These are phyloP conservation scores for Salvia splendens DNA, from an alignment of 257 asterid species.

Conservation along the genomic window DNA sequence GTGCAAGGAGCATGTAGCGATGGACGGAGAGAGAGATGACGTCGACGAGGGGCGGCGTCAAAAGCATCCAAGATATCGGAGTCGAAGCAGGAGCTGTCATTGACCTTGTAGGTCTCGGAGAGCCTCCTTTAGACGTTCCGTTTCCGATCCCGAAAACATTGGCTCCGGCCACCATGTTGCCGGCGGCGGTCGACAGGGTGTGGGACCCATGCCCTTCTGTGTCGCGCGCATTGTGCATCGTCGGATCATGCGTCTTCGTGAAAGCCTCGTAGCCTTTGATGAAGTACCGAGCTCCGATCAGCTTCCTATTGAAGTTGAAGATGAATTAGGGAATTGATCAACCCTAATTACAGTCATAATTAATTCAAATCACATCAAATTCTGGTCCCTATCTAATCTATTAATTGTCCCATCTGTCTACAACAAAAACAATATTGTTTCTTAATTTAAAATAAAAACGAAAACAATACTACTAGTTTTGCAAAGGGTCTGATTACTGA, in stretches of 20 bases:
- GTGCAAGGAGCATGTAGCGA: slow-evolving; percentile 62
- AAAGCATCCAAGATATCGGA: slow-evolving; percentile 59
- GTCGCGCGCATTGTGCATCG: slow-evolving; percentile 42
- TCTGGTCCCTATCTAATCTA: too few relatives aligned
- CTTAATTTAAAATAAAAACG: too few relatives aligned
- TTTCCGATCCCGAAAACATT: slow-evolving; percentile 47
- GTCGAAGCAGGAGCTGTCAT: slow-evolving; percentile 39
- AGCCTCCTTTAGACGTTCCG: slow-evolving; percentile 84
- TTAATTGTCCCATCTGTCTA: too few relatives aligned
- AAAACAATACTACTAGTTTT: slow-evolving; percentile 7
- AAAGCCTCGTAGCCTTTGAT: slow-evolving; percentile 48
- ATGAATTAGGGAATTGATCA: too few relatives aligned
- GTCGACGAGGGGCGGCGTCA: slow-evolving; percentile 67
- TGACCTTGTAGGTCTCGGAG: slow-evolving; percentile 44
- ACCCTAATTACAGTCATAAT: too few relatives aligned
- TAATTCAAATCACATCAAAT: too few relatives aligned
- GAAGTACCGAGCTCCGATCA: slow-evolving; percentile 76
- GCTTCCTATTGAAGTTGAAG: slow-evolving; percentile 45
- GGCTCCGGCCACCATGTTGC: slow-evolving; percentile 66
- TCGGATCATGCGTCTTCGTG: slow-evolving; percentile 4
- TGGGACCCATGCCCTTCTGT: slow-evolving; percentile 67
- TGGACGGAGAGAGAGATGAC: slow-evolving; percentile 60
- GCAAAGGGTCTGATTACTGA: slow-evolving; percentile 48
- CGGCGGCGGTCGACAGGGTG: slow-evolving; percentile 83
- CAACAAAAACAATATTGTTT: too few relatives aligned